These are phyloP conservation scores for Parietichytrium sp. DNA, from an alignment of 108 stramenopile species.

Conservation along the genomic window DNA sequence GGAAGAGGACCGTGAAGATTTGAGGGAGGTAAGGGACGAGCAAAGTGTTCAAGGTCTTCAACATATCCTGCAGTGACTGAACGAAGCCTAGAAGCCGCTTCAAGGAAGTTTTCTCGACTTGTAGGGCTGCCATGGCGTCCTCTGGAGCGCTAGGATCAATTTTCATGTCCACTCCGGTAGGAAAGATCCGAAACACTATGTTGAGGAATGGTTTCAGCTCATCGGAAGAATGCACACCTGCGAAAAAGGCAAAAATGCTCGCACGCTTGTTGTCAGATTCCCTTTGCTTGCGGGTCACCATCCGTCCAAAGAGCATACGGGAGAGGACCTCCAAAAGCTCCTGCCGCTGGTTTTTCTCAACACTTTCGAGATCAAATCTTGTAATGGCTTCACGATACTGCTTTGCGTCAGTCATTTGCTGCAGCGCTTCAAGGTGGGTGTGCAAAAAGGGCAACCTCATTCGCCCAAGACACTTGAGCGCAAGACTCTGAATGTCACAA, in stretches of 20 bases:
- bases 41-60: too few species aligned
- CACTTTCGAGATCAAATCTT: not conserved
- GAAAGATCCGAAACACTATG: conserved; percentile 51
- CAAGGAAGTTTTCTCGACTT: not conserved
- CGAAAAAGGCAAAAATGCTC: conserved; percentile 50
- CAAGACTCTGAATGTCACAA: not conserved
- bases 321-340: conserved; percentile 50
- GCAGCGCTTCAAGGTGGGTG: not conserved
- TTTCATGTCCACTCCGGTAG: not conserved
- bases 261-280: conserved; percentile 45
- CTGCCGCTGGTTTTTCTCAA: conserved; percentile 47
- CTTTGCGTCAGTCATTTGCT: not conserved
- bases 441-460: not conserved
- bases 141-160: not conserved
- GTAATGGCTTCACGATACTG: conserved; percentile 17
- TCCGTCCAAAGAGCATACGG: conserved; percentile 53
- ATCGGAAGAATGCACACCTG: conserved; percentile 42
- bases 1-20: too few species aligned
- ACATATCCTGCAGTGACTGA: not conserved
- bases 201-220: conserved; percentile 51
- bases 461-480: not conserved
- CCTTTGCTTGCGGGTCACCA: conserved; percentile 43
- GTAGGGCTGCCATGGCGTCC: not conserved
- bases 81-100: conserved; percentile 12
- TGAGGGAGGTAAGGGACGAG: too few species aligned